phyloP scores from a whole-genome alignment of 1,139 yeast species.

The Blastobotrys serpentis region DNA sequence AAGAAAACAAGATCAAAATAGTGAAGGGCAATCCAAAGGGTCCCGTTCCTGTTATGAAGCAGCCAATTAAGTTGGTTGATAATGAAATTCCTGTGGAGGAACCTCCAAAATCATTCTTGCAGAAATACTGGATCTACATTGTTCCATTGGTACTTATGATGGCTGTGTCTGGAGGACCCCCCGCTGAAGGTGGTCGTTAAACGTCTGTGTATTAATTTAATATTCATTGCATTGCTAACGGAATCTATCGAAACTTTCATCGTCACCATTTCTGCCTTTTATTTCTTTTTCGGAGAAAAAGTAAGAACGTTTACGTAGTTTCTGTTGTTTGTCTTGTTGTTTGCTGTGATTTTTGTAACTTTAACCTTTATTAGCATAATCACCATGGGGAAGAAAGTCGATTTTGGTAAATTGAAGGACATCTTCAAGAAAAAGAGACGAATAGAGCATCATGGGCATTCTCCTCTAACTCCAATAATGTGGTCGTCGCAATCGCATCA shows the following conservation, averaged over 20 bases:
- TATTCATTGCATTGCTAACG: constrained; percentile 1
- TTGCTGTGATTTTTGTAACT: no score
- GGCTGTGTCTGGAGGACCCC: constrained; percentile 30
- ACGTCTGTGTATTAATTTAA: neutral
- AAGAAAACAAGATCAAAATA: neutral
- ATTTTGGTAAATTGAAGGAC: neutral
- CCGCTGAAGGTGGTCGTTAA: constrained; percentile 10
- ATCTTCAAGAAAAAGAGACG: neutral
- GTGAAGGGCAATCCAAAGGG: constrained; percentile 22
- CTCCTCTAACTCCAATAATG: neutral
- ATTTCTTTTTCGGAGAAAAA: neutral
- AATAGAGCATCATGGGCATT: neutral
- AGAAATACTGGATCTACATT: constrained; percentile 42
- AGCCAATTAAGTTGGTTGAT: constrained; percentile 33
- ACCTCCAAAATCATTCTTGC: constrained; percentile 36
- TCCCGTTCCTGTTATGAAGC: constrained; percentile 29
- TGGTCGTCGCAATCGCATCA: no score
- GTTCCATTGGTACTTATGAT: constrained; percentile 36
- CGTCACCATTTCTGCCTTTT: neutral
- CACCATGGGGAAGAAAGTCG: neutral
- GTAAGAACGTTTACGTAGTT: neutral
- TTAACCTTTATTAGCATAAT: no score
- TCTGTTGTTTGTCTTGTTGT: neutral
- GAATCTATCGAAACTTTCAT: no score
- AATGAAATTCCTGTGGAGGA: constrained; percentile 32